phyloP scores from a whole-genome alignment of 23 red algal genomes.

The Gracilariopsis chorda region DNA sequence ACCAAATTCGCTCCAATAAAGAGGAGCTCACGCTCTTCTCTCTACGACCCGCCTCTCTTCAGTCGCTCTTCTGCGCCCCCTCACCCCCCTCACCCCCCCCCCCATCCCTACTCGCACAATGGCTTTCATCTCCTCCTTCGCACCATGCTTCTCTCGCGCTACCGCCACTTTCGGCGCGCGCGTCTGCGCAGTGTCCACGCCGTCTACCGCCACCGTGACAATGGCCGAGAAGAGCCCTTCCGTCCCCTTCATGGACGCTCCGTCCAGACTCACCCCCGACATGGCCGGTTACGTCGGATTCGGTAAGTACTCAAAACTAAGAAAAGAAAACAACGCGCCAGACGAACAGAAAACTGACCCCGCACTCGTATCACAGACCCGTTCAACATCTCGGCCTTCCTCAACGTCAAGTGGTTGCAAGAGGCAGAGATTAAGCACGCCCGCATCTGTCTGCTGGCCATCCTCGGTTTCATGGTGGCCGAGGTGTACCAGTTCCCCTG shows the following conservation, averaged over 20 bases:
- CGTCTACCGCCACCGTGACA: not conserved
- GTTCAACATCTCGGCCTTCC: slow-evolving; percentile 74
- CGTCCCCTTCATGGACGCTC: slow-evolving; percentile 83
- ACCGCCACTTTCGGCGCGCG: slow-evolving; percentile 7
- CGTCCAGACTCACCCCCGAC: slow-evolving; percentile 48
- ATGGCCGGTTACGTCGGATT: slow-evolving; percentile 90
- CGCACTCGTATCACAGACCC: too few relatives aligned
- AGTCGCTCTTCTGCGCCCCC: not conserved
- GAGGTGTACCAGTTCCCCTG: slow-evolving; percentile 89
- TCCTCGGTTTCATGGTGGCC: slow-evolving; percentile 66
- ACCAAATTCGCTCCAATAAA: not conserved
- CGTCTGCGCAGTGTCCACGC: not conserved
- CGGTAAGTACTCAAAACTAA: slow-evolving; percentile 44
- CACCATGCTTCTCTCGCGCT: not conserved
- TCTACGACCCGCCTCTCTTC: not conserved
- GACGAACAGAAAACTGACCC: too few relatives aligned
- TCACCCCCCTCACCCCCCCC: not conserved
- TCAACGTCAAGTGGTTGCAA: slow-evolving; percentile 82
- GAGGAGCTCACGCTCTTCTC: not conserved
- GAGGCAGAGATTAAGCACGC: slow-evolving; percentile 97
- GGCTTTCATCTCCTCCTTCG: slow-evolving; percentile 23
- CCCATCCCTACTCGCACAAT: not conserved
- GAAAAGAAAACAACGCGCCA: too few relatives aligned
- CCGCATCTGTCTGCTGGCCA: slow-evolving; percentile 88
- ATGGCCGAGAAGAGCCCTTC: slow-evolving; percentile 65